Base-by-base conservation (phyloP, 805 yeast species). In the Myxozyma lipomycoides region DNA sequence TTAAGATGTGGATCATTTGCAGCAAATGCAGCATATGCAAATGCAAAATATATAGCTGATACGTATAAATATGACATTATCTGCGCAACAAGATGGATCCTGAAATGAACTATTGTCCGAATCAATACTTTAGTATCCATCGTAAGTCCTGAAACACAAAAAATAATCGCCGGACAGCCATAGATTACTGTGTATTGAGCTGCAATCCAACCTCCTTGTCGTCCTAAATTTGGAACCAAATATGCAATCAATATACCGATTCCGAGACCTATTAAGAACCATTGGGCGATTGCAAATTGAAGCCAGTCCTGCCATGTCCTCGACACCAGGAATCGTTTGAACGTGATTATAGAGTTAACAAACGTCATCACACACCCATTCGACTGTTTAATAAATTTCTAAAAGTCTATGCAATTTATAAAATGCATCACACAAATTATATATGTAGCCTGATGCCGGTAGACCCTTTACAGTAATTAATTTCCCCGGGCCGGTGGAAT, bases 111-210 rank as follows among this genome's bases (percentile, higher is more conserved):
- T 69, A 82, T 71, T 64, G 86, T 86, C n/a, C 67, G 68, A 63
- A 79, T 49, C 43, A 89, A 70, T 21, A 78, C 78, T 37, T 69
- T 73, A 0, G 93, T 78, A 44, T 79, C 73, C 83, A 88, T 88
- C 21, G 87, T 79, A 19, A 88, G 67, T 0, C 96, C 96, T 43
- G 89, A 82, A 36, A 86, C 81, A 43, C 89, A 71, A 69, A 89
- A 88, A 52, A 89, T 89, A 41, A 86, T 70, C 0, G 95, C 95
- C 15, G 88, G 95, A 0, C 95, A 93, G 34, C 90, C 89, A 64
- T 88, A 89, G n/a, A 83, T 83, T 32, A 89, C 83, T 38, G 86
- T 72, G 64, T 86, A 88, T 65, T 88, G 80, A 2, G 83, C 90
- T 52, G 76, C 73, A 28, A 88, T 78, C 22, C 81, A 71, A 1